phyloP scores from a whole-genome alignment of 106 monocot genomes.

The Allium sativum region DNA sequence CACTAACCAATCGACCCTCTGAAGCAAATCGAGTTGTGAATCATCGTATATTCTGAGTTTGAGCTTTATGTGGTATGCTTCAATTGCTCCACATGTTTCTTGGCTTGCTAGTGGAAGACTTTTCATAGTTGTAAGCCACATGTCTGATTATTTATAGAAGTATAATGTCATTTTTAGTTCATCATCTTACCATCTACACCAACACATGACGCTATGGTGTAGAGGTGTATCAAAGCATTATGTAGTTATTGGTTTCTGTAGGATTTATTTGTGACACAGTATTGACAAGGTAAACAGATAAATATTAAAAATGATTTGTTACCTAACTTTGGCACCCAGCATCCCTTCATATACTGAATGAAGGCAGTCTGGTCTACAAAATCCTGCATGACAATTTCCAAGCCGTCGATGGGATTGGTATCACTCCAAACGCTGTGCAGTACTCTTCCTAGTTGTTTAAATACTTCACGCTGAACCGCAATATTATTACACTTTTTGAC shows the following conservation, averaged over 20 bases:
- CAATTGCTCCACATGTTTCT: conserved; percentile 81
- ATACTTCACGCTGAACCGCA: conserved; percentile 65
- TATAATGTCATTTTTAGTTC: no score
- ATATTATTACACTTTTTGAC: conserved; percentile 55
- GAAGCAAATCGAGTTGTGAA: conserved; percentile 66
- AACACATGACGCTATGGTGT: no score
- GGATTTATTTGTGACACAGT: no score
- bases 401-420: conserved; percentile 17
- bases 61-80: conserved; percentile 82
- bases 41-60: conserved; percentile 90
- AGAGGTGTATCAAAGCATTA: no score
- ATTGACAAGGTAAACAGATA: no score
- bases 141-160: conserved; percentile 27
- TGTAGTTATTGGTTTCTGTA: no score
- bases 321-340: conserved; percentile 96
- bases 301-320: conserved; percentile 4
- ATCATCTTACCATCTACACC: no score
- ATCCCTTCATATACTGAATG: conserved; percentile 74
- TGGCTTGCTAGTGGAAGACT: conserved; percentile 70
- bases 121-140: conserved; percentile 83
- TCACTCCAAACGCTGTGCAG: conserved; percentile 47
- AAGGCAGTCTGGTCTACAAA: conserved; percentile 85
- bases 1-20: conserved; percentile 92
- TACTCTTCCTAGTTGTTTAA: conserved; percentile 54
- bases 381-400: conserved; percentile 60